Conservation (phyloP, 1,284 basidiomycete species). For the Thecaphora thlaspeos region DNA sequence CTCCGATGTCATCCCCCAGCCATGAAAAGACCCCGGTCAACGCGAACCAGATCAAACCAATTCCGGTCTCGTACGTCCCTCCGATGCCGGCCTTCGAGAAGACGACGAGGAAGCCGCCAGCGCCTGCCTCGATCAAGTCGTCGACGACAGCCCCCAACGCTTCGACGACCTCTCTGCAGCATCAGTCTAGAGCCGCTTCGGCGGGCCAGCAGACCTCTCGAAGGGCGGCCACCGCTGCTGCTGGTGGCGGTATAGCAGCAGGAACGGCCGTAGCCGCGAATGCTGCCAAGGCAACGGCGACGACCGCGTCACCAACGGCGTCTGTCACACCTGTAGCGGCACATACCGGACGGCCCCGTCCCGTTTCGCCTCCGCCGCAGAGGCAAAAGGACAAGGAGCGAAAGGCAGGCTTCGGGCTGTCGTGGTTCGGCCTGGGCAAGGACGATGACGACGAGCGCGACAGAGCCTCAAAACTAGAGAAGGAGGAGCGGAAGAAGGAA, state of each 20-base stretch:
- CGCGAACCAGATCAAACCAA: constrained; percentile 27
- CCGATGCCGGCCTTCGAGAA: constrained; percentile 44
- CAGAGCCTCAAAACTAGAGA: constrained; percentile 21
- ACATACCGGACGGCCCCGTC: too few species aligned
- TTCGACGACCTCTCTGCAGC: constrained; percentile 6
- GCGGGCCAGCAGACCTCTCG: background rate
- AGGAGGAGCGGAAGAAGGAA: constrained; percentile 34
- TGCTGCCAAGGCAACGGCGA: too few species aligned
- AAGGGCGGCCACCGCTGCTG: background rate
- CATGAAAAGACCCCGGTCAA: constrained; percentile 2
- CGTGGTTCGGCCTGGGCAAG: constrained; percentile 53
- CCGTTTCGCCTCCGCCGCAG: background rate
- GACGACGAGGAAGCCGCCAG: constrained; percentile 12
- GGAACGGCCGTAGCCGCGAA: background rate
- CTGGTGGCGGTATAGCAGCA: too few species aligned
- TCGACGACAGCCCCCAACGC: background rate
- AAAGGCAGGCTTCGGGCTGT: constrained; percentile 46
- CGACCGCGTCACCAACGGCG: too few species aligned
- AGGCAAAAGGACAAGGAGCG: constrained; percentile 48
- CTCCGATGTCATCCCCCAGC: constrained; percentile 11
- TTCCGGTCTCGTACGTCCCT: constrained; percentile 34
- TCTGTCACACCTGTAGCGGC: too few species aligned
- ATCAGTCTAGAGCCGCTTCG: background rate
- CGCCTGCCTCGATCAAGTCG: constrained; percentile 5
- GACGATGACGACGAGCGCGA: constrained; percentile 47